These are phyloP conservation scores for Onygenales sp. DNA, from an alignment of 2,329 filamentous ascomycete genomes.

Conservation along the genomic window DNA sequence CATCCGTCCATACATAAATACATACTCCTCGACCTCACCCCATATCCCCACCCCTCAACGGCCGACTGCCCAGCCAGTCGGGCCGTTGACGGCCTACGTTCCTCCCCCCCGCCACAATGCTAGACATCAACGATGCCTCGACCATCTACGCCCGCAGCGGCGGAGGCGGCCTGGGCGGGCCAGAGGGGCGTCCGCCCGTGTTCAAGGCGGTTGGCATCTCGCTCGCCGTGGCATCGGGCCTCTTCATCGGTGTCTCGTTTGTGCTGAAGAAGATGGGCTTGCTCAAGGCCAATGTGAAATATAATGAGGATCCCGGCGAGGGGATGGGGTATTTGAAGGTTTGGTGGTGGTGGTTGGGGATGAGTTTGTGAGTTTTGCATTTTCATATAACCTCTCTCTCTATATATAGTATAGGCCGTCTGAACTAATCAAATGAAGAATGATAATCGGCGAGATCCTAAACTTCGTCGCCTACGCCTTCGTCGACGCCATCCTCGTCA, in stretches of 20 bases:
- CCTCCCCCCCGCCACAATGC: slow-evolving; percentile 28
- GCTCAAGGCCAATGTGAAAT: slow-evolving; percentile 87
- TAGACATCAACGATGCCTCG: slow-evolving; percentile 33
- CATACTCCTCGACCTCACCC: too few relatives aligned
- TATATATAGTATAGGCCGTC: not conserved
- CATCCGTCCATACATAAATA: too few relatives aligned
- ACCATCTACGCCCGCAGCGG: slow-evolving; percentile 38
- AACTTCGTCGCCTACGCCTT: slow-evolving; percentile 98
- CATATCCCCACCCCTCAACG: not conserved
- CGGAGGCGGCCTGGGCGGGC: slow-evolving; percentile 12
- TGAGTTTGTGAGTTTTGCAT: not conserved
- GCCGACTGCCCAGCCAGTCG: not conserved
- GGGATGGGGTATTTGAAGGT: slow-evolving; percentile 98
- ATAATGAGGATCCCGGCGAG: slow-evolving; percentile 89
- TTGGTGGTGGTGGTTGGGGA: slow-evolving; percentile 79
- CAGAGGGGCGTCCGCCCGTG: slow-evolving; percentile 38
- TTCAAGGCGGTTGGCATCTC: slow-evolving; percentile 85
- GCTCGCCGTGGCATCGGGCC: slow-evolving; percentile 74
- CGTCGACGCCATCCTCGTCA: slow-evolving; percentile 91
- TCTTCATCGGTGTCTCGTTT: slow-evolving; percentile 92
- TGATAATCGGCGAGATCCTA: slow-evolving; percentile 94
- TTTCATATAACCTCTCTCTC: not conserved
- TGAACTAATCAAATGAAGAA: slow-evolving; percentile 60
- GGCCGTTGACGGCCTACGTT: not conserved
- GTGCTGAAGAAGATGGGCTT: slow-evolving; percentile 91